These are phyloP conservation scores for Aspergillus sclerotialis DNA, from an alignment of 2,329 filamentous ascomycete genomes.

Conservation along the genomic window DNA sequence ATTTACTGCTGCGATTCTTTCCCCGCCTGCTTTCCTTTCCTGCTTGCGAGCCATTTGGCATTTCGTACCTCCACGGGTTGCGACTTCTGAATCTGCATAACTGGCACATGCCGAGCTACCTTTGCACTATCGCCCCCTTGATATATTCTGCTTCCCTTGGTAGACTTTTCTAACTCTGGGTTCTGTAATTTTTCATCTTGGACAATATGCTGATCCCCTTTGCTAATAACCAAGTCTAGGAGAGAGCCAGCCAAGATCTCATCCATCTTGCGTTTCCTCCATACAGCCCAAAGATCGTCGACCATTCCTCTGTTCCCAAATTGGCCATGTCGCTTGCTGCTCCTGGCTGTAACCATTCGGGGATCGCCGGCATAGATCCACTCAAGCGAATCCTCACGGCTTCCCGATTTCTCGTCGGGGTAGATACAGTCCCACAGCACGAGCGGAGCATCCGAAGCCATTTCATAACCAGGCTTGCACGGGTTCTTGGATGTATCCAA, in stretches of 20 bases:
- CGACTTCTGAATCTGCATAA: slow-evolving; percentile 50
- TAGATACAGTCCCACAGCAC: slow-evolving; percentile 97
- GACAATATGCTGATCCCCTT: slow-evolving; percentile 29
- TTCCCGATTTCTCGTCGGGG: slow-evolving; percentile 47
- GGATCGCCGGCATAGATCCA: slow-evolving; percentile 78
- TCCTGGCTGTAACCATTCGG: slow-evolving; percentile 28
- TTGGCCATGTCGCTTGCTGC: slow-evolving; percentile 49
- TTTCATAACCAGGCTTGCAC: slow-evolving; percentile 75
- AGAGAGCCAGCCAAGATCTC: slow-evolving; percentile 74
- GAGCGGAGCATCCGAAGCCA: slow-evolving; percentile 82
- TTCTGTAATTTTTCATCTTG: slow-evolving; percentile 16
- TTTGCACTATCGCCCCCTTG: slow-evolving; percentile 50
- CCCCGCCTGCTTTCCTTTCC: slow-evolving; percentile 32
- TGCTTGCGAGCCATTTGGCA: slow-evolving; percentile 48
- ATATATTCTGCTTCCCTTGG: slow-evolving; percentile 47
- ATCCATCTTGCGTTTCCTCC: slow-evolving; percentile 81
- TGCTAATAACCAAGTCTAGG: slow-evolving; percentile 53
- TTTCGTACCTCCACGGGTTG: slow-evolving; percentile 58
- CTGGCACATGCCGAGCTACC: slow-evolving; percentile 51
- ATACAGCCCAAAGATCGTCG: slow-evolving; percentile 72
- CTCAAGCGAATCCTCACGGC: slow-evolving; percentile 54
- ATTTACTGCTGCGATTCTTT: slow-evolving; percentile 3
- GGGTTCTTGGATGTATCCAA: slow-evolving; percentile 67
- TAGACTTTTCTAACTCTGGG: slow-evolving; percentile 17
- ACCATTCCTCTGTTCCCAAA: slow-evolving; percentile 61